These are phyloP conservation scores for Cytidiella melzeri DNA, from an alignment of 768 basidiomycete species.

Conservation along the genomic window DNA sequence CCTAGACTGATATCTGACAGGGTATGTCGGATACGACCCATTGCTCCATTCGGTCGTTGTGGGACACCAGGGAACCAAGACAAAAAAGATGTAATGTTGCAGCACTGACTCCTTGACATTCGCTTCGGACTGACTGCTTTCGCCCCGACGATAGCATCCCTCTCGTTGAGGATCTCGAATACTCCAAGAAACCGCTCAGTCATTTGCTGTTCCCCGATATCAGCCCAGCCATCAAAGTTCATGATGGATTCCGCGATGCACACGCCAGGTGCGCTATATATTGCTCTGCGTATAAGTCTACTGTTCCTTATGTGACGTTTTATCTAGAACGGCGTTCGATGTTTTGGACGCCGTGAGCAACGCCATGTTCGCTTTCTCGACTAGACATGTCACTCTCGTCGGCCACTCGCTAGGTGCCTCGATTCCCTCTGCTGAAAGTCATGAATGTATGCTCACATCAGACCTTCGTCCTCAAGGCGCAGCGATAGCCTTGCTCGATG, in stretches of 20 bases:
- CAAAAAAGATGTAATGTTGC: slow-evolving; percentile 27
- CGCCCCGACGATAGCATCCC: no score
- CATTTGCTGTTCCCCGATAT: slow-evolving; percentile 45
- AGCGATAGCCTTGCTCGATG: slow-evolving; percentile 46
- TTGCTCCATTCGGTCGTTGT: slow-evolving; percentile 31
- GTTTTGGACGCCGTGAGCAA: slow-evolving; percentile 40
- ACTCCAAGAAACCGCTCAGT: slow-evolving; percentile 31
- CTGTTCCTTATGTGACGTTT: neutral
- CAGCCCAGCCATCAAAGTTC: slow-evolving; percentile 32
- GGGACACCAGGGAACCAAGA: slow-evolving; percentile 32
- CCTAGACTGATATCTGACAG: no score
- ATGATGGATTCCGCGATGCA: slow-evolving; percentile 39
- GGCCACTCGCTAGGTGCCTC: slow-evolving; percentile 34
- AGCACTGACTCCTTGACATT: no score
- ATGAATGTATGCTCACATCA: no score
- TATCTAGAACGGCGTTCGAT: slow-evolving; percentile 31
- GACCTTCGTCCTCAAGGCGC: slow-evolving; percentile 29
- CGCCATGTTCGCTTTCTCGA: slow-evolving; percentile 28
- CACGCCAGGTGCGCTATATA: slow-evolving; percentile 37
- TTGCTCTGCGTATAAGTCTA: neutral
- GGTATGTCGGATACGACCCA: slow-evolving; percentile 48
- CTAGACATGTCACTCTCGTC: slow-evolving; percentile 37
- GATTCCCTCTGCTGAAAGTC: neutral
- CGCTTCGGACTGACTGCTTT: no score
- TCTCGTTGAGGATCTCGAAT: slow-evolving; percentile 36